Percentiles rank a stretch among this genome's conserved stretches.
Conservation (phyloP, 306 rosid genomes). For the Luffa acutangula region DNA sequence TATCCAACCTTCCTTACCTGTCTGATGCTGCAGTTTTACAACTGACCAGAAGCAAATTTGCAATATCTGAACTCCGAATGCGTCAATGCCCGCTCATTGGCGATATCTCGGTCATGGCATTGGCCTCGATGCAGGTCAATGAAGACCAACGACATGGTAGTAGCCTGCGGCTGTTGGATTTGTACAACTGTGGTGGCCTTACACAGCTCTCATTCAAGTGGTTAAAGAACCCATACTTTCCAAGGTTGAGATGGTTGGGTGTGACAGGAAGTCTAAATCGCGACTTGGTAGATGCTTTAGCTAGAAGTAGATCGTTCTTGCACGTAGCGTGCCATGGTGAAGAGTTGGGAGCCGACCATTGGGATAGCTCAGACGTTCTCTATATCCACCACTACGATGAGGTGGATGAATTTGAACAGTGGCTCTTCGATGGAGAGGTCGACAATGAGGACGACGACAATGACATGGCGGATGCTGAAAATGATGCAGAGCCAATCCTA, state of each 20-base stretch:
- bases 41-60: slow-evolving; percentile 56
- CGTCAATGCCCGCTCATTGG: slow-evolving; percentile 80
- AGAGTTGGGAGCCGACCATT: slow-evolving; percentile 65
- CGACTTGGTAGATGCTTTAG: slow-evolving; percentile 79
- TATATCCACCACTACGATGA: slow-evolving; percentile 56
- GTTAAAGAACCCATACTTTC: slow-evolving; percentile 92
- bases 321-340: slow-evolving; percentile 75
- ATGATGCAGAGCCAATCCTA: slow-evolving; percentile 24
- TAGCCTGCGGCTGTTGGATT: slow-evolving; percentile 62
- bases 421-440: slow-evolving; percentile 59
- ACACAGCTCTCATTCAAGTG: slow-evolving; percentile 65
- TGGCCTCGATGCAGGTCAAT: slow-evolving; percentile 81
- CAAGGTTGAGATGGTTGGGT: slow-evolving; percentile 88
- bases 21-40: slow-evolving; percentile 58
- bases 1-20: slow-evolving; percentile 78
- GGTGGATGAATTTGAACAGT: slow-evolving; percentile 72
- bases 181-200: slow-evolving; percentile 81
- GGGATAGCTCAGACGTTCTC: slow-evolving; percentile 41
- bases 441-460: slow-evolving; percentile 38
- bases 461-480: slow-evolving; percentile 56
- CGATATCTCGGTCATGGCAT: slow-evolving; percentile 71
- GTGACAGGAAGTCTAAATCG: slow-evolving; percentile 70
- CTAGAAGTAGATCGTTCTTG: slow-evolving; percentile 72
- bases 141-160: slow-evolving; percentile 68
- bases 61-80: slow-evolving; percentile 58